Conservation (phyloP, 2,329 filamentous ascomycete species). For the Calycina herbarum region DNA sequence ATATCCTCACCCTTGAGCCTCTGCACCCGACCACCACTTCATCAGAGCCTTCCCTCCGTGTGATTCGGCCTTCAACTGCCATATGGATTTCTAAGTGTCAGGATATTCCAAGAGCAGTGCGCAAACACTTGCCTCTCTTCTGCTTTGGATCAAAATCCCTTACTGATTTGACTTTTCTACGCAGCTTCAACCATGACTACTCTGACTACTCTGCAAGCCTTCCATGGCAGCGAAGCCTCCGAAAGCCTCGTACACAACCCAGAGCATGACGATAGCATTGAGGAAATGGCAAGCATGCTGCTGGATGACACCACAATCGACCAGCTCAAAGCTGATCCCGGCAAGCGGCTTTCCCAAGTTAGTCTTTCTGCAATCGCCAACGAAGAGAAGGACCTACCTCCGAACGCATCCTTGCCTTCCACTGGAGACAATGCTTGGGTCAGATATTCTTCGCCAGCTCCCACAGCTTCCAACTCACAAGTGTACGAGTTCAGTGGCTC, state of each 20-base stretch:
- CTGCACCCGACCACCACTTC: not conserved
- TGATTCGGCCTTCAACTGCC: not conserved
- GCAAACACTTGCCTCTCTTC: not conserved
- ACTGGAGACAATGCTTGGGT: slow-evolving; percentile 27
- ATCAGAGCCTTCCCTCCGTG: too few relatives aligned
- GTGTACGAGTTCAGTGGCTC: slow-evolving; percentile 14
- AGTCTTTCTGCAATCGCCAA: slow-evolving; percentile 9
- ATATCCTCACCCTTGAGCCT: not conserved
- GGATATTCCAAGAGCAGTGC: not conserved
- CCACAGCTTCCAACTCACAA: slow-evolving; percentile 17
- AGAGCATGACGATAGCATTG: slow-evolving; percentile 26
- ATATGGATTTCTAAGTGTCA: not conserved
- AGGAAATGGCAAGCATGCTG: slow-evolving; percentile 29
- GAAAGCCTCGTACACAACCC: not conserved
- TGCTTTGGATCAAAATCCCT: not conserved
- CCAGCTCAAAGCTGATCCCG: slow-evolving; percentile 19
- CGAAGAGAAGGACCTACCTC: slow-evolving; percentile 21
- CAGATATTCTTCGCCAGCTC: slow-evolving; percentile 20
- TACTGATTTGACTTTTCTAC: not conserved
- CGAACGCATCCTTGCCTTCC: slow-evolving; percentile 22
- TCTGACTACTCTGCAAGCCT: not conserved
- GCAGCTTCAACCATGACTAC: slow-evolving; percentile 10
- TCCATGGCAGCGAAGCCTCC: not conserved
- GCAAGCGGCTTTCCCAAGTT: slow-evolving; percentile 22
- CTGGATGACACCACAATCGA: slow-evolving; percentile 27